Conservation (phyloP, 2,329 filamentous ascomycete species). For the Apiospora rasikravindrae region DNA sequence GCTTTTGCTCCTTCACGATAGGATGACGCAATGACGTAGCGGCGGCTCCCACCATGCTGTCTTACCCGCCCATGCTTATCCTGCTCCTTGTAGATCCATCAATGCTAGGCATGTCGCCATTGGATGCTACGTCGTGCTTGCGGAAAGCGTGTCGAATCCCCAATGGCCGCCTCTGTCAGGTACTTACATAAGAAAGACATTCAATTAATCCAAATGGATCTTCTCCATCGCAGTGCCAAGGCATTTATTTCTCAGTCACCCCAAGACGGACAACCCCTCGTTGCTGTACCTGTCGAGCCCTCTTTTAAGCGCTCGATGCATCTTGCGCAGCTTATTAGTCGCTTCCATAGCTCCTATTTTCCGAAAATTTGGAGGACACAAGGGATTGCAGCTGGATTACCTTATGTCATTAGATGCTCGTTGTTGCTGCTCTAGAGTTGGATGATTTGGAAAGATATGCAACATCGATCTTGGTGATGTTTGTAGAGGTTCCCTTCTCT, state of each 20-base stretch:
- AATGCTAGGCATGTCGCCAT: no score
- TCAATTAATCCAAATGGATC: not conserved
- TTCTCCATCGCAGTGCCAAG: not conserved
- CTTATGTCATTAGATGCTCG: not conserved
- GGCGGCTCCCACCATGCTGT: constrained; percentile 8
- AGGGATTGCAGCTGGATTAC: not conserved
- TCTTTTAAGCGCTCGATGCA: not conserved
- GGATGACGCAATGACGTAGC: constrained; percentile 10
- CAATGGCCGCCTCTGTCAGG: not conserved
- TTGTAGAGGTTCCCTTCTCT: no score
- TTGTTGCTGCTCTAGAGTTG: not conserved
- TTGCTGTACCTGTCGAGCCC: not conserved
- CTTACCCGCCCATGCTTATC: constrained; percentile 12
- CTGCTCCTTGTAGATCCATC: not conserved
- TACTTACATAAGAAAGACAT: not conserved
- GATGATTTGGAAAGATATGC: not conserved
- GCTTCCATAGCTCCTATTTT: not conserved
- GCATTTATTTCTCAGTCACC: not conserved
- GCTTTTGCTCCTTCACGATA: not conserved
- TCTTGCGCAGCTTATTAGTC: not conserved
- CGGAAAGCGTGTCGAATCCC: not conserved
- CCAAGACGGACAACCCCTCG: not conserved
- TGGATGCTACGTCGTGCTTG: not conserved
- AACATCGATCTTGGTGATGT: no score
- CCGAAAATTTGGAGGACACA: not conserved